Conservation (phyloP, 2,329 filamentous ascomycete species). For the Leptodontidium sp. region DNA sequence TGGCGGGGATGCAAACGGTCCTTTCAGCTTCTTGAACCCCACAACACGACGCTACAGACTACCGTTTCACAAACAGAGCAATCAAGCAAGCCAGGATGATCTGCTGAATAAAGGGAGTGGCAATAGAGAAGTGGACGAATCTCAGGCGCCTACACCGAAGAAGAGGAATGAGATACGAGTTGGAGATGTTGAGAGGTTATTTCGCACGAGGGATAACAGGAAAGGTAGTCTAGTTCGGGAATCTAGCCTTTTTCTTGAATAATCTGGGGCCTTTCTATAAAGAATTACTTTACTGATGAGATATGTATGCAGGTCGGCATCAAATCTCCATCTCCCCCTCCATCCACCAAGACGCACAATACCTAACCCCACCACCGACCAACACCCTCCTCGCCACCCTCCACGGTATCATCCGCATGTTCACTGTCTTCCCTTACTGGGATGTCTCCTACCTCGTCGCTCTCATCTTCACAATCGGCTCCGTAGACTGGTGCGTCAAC, state of each 20-base stretch:
- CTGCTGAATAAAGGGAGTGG: neutral
- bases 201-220: slow-evolving; percentile 56
- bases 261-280: neutral
- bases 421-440: slow-evolving; percentile 60
- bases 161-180: slow-evolving; percentile 37
- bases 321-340: slow-evolving; percentile 47
- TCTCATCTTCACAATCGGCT: slow-evolving; percentile 61
- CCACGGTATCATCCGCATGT: slow-evolving; percentile 55
- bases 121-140: slow-evolving; percentile 9
- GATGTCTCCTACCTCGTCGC: slow-evolving; percentile 65
- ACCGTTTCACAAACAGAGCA: neutral
- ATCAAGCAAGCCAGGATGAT: slow-evolving; percentile 2
- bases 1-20: slow-evolving; percentile 45
- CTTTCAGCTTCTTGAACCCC: slow-evolving; percentile 58
- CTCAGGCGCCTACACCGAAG: neutral
- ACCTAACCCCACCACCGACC: slow-evolving; percentile 45
- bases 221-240: slow-evolving; percentile 48
- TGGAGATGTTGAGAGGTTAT: slow-evolving; percentile 47
- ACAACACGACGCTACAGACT: slow-evolving; percentile 47
- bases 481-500: slow-evolving; percentile 64
- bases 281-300: neutral
- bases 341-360: slow-evolving; percentile 32
- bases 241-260: no score
- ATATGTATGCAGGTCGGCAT: slow-evolving; percentile 47
- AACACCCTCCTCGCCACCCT: slow-evolving; percentile 42